Percentiles rank a stretch among this genome's conserved stretches.
Conservation (phyloP, 305 asterid species). For the Rubia tinctorum region DNA sequence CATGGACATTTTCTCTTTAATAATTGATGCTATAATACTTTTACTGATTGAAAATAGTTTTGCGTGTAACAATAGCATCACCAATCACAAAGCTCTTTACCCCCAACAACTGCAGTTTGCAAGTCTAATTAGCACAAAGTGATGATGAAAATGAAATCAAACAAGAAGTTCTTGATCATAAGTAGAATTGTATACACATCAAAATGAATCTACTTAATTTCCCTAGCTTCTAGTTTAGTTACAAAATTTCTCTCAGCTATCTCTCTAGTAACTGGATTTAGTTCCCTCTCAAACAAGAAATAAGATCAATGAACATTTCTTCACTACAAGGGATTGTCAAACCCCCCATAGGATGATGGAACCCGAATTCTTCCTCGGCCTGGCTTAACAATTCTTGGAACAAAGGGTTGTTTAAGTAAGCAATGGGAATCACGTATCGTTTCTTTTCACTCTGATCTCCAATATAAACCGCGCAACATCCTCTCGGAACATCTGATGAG, state of each 20-base stretch:
- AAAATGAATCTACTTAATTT: too few relatives aligned
- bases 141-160: not conserved
- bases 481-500: not conserved
- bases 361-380: conserved; percentile 27
- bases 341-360: conserved; percentile 25
- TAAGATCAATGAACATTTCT: conserved; percentile 17
- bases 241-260: not conserved
- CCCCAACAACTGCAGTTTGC: too few relatives aligned
- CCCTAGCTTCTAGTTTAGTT: not conserved
- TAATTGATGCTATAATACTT: too few relatives aligned
- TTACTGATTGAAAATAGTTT: too few relatives aligned
- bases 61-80: too few relatives aligned
- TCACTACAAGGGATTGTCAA: conserved; percentile 30
- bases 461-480: not conserved
- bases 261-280: not conserved
- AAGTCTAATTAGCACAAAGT: not conserved
- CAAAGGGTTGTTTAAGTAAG: not conserved
- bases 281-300: conserved; percentile 13
- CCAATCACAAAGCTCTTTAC: too few relatives aligned
- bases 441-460: not conserved
- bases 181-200: not conserved
- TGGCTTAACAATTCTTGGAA: conserved; percentile 11
- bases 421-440: conserved; percentile 5
- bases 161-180: not conserved
- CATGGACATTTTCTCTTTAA: too few relatives aligned